A percentile compares a stretch with the other conserved stretches of the same genome.
These are phyloP conservation scores for Fusarium chlamydosporum DNA, from an alignment of 2,329 filamentous ascomycete genomes.

Conservation along the genomic window DNA sequence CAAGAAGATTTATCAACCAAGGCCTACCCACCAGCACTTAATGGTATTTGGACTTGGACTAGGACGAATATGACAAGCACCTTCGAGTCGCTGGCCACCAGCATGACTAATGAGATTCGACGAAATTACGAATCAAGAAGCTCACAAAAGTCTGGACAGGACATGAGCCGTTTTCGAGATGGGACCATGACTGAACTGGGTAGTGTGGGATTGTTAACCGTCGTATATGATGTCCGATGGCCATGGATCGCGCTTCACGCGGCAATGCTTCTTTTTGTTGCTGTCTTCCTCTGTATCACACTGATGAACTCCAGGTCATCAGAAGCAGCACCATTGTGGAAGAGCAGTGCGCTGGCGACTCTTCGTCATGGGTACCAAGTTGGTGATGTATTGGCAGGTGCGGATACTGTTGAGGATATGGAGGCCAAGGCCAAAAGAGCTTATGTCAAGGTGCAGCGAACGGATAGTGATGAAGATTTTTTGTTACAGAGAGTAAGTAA, in stretches of 20 bases:
- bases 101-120: constrained; percentile 31
- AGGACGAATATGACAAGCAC: constrained; percentile 17
- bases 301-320: neutral
- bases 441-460: constrained; percentile 1
- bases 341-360: constrained; percentile 18
- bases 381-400: constrained; percentile 2
- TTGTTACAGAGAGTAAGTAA: neutral
- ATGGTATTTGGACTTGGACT: constrained; percentile 19
- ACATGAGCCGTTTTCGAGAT: constrained; percentile 9
- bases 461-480: neutral
- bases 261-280: neutral
- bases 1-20: neutral
- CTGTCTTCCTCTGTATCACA: constrained; percentile 14
- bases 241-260: constrained; percentile 18
- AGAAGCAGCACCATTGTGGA: neutral
- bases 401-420: constrained; percentile 20
- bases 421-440: constrained; percentile 9
- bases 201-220: constrained; percentile 4
- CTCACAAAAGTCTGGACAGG: constrained; percentile 1
- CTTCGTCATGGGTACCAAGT: constrained; percentile 17
- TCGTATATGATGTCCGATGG: constrained; percentile 20
- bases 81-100: constrained; percentile 17
- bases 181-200: constrained; percentile 10
- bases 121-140: constrained; percentile 3
- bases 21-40: constrained; percentile 2